A percentile compares a stretch with the other conserved stretches of the same genome.
Conservation (phyloP, 2,329 filamentous ascomycete species). For the Xenosphaeropsis pyriputrescens region DNA sequence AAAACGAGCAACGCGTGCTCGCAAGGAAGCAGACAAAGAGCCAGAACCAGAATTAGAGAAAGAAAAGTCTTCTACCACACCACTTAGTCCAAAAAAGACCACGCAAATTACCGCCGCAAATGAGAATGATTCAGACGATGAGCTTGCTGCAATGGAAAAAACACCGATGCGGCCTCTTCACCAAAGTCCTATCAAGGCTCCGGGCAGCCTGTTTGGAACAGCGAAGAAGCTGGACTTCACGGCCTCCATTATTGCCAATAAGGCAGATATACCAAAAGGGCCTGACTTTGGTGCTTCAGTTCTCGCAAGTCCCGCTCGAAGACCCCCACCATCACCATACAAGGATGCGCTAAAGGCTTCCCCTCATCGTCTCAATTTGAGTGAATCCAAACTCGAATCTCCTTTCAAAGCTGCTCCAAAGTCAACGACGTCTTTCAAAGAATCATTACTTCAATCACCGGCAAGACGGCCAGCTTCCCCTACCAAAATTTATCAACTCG, state of each 20-base stretch:
- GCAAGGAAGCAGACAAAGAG: constrained; percentile 14
- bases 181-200: constrained; percentile 39
- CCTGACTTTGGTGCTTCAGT: constrained; percentile 23
- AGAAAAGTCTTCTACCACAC: constrained; percentile 27
- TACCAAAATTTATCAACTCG: constrained; percentile 14
- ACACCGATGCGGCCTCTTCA: constrained; percentile 34
- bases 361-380: constrained; percentile 27
- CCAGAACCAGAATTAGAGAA: constrained; percentile 20
- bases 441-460: constrained; percentile 18
- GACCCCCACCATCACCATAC: constrained; percentile 33
- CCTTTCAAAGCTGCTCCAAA: constrained; percentile 15
- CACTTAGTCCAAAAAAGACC: constrained; percentile 50
- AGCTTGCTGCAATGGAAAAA: constrained; percentile 36
- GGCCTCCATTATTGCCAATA: constrained; percentile 16
- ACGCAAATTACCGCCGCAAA: constrained; percentile 33
- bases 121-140: constrained; percentile 40
- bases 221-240: constrained; percentile 22
- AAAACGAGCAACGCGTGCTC: constrained; percentile 11
- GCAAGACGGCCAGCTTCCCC: constrained; percentile 17
- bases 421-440: constrained; percentile 10
- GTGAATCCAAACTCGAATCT: constrained; percentile 12
- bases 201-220: constrained; percentile 16
- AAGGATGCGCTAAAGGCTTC: constrained; percentile 42
- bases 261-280: constrained; percentile 14
- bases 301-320: constrained; percentile 40